Conservation (phyloP, 2,329 filamentous ascomycete genomes). For the Aspergillus floridensis region DNA sequence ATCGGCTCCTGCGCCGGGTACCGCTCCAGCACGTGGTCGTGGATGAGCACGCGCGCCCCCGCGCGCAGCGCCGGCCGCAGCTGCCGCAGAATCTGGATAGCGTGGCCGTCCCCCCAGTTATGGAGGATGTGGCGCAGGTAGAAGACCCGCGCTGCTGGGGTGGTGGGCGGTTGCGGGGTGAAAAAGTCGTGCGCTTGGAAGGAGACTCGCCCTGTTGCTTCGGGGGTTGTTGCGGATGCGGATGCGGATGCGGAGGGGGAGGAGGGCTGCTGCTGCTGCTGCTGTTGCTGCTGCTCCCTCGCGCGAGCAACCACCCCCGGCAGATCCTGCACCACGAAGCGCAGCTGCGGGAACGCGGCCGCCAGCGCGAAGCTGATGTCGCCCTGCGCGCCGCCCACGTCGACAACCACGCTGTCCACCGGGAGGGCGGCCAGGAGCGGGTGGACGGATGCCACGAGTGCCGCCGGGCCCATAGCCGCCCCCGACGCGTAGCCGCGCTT, state of each 20-base stretch:
- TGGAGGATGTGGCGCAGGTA: slow-evolving; percentile 41
- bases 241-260: too few species aligned
- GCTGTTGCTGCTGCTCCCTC: too few species aligned
- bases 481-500: too few species aligned
- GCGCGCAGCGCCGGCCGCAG: slow-evolving; percentile 35
- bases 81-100: slow-evolving; percentile 33
- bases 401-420: too few species aligned
- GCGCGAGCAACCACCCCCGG: slow-evolving; percentile 3
- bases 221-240: too few species aligned
- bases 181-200: slow-evolving; percentile 41
- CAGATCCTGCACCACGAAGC: slow-evolving; percentile 56
- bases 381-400: slow-evolving; percentile 55
- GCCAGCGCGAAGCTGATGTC: slow-evolving; percentile 58
- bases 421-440: too few species aligned
- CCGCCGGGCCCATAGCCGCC: too few species aligned
- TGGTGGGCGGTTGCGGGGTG: slow-evolving; percentile 28
- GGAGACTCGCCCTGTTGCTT: slow-evolving; percentile 15
- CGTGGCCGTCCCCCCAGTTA: slow-evolving; percentile 41
- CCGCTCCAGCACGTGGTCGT: background rate
- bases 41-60: slow-evolving; percentile 23
- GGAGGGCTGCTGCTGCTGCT: too few species aligned
- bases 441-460: too few species aligned
- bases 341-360: slow-evolving; percentile 49
- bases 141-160: slow-evolving; percentile 32
- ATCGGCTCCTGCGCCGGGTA: background rate